Evolutionary conservation across 2,329 filamentous ascomycete species (phyloP), one percentile per base, ranked within the genome.

Genomic region (Apiospora phragmitis): DNA sequence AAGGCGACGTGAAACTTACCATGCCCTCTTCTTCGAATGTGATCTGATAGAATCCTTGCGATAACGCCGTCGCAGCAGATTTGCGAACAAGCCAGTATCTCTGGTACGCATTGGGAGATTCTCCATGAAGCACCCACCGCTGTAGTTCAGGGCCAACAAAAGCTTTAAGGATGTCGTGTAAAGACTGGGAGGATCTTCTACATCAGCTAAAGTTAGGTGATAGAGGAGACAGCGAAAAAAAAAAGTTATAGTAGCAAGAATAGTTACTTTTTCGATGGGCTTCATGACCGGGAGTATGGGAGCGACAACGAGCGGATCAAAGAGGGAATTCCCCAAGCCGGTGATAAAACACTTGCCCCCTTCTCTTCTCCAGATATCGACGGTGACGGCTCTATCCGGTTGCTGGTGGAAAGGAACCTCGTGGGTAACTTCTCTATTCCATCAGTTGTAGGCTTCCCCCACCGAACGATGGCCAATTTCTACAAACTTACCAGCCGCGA

Each of bases 21-120:
- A 68, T 45, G 38, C 38, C 67, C 68, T 26, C 55, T 35, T 65
- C 32, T 65, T 42, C 0, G 24, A 45, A 45, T 45, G 3, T 35
- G 42, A 76, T 65, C 38, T 71, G 32, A 65, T 71, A 74, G 67
- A 69, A 71, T 49, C 74, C 74, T 69, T 71, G 41, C 3, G 67
- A 49, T 18, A 74, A 68, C 24, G 74, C 73, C 26, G 65, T 68
- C 32, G 74, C 71, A 29, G 72, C 75, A 49, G 75, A 76, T 66
- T 71, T 75, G 49, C 72, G 75, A 29, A 76, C 71, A 73, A 75
- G 74, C 74, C 74, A 76, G 68, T 74, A 69, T 49, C 69, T 74
- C 26, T 42, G 47, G 68, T 68, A 68, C 38, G 59, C 38, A 47
- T 71, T 41, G 18, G 65, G 70, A 68, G 62, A 68, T 49, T 55